Evolutionary conservation across 2,329 filamentous ascomycete species (phyloP), one percentile per base, ranked within the genome.

Genomic region (Seiridium cupressi): DNA sequence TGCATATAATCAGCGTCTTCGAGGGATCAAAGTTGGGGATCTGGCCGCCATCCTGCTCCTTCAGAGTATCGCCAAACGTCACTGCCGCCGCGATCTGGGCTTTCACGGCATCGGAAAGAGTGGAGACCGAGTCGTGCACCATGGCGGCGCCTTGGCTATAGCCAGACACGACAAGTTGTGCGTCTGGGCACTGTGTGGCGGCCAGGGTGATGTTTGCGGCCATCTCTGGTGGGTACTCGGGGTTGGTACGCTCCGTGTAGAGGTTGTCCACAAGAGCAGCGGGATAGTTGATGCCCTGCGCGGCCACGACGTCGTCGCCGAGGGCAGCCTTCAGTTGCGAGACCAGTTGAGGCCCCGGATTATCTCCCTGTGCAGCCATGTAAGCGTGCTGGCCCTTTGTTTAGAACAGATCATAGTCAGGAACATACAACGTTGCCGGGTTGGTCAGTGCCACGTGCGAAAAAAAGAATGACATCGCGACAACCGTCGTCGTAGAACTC

Each of bases 1-100:
- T 76, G 63, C 82, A 84, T 46, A 78, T 78, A 40, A 80, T 77
- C 68, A 79, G 59, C 1, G 69, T 66, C 57, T 70, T 56, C 44
- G 55, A 56, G 48, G 61, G 60, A 26, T 70, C 68, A 58, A 69
- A 73, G 42, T 64, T 66, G 31, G 70, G 71, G 46, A 75, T 70
- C 13, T 60, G 60, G 5, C 65, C 71, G 9, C 60, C 53, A 58
- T 73, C 69, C 60, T 72, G 70, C 32, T 61, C 13, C 11, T 68
- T 70, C 56, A 67, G 65, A 44, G 70, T 72, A 59, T 70, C 68
- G 11, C 73, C 73, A 38, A 69, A 75, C 5, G 73, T 63, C 6
- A 70, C 69, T 26, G 62, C 65, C 7, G 44, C 65, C 46, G 72
- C 69, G 9, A 73, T 60, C 47, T 71, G 66, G n/a, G 57, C 62